A percentile compares a stretch with the other conserved stretches of the same genome.
Evolutionary conservation across 1,284 basidiomycete genomes (phyloP).

Genomic region (Irpex rosettiformis): DNA sequence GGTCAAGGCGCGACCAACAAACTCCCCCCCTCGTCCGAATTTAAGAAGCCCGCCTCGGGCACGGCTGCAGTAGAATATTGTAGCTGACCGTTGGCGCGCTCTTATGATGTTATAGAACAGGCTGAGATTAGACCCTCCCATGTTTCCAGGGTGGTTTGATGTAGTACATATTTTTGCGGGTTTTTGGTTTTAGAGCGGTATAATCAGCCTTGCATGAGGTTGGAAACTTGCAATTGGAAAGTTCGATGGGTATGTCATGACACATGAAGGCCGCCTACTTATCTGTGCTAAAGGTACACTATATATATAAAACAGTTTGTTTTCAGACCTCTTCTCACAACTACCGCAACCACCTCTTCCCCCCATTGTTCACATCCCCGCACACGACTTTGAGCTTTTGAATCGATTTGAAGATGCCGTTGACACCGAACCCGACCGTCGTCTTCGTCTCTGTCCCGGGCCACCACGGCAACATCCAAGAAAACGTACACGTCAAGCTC

Average conservation of each 20-base stretch:
- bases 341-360: neutral
- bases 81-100: too few relatives aligned
- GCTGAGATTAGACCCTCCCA: neutral
- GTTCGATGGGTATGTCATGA: too few relatives aligned
- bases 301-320: neutral
- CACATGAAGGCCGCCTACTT: too few relatives aligned
- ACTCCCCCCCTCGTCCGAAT: too few relatives aligned
- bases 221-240: too few relatives aligned
- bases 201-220: too few relatives aligned
- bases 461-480: slow-evolving; percentile 1
- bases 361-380: neutral
- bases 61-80: neutral
- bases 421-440: neutral
- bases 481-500: slow-evolving; percentile 10
- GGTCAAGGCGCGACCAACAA: neutral
- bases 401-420: neutral
- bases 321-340: neutral
- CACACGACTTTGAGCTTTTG: too few relatives aligned
- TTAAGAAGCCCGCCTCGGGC: neutral
- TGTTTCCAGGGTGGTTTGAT: neutral
- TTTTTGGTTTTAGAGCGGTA: too few relatives aligned
- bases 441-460: neutral
- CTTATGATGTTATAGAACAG: too few relatives aligned
- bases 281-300: too few relatives aligned
- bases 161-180: too few relatives aligned